Conservation (phyloP, 1,284 basidiomycete species). For the Ceratobasidium sp. region DNA sequence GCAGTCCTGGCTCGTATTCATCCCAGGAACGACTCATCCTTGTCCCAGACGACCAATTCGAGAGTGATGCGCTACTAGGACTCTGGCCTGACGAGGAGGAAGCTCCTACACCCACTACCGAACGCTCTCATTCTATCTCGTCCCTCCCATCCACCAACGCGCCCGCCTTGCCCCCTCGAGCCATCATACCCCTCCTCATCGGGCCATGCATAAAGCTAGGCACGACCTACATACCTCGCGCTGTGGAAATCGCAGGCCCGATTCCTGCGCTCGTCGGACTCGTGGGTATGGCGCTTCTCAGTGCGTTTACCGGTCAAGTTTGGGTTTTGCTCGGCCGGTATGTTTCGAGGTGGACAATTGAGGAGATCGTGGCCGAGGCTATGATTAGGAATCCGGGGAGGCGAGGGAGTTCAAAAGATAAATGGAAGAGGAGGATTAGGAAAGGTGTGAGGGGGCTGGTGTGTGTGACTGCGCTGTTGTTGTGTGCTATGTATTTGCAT, state of each 20-base stretch:
- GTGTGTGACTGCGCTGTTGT: constrained; percentile 23
- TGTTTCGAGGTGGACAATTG: constrained; percentile 38
- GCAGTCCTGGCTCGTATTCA: constrained; percentile 33
- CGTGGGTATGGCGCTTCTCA: constrained; percentile 29
- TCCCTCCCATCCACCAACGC: constrained; percentile 5
- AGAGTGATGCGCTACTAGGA: constrained; percentile 30
- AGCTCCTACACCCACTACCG: neutral
- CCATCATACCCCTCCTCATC: constrained; percentile 23
- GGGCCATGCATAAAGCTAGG: constrained; percentile 32
- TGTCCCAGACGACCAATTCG: constrained; percentile 36
- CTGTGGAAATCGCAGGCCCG: constrained; percentile 32
- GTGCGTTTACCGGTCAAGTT: constrained; percentile 37
- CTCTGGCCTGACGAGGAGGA: constrained; percentile 38
- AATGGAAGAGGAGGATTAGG: constrained; percentile 31
- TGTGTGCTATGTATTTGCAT: constrained; percentile 36
- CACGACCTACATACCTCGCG: constrained; percentile 38
- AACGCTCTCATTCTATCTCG: constrained; percentile 13
- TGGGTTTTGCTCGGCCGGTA: constrained; percentile 38
- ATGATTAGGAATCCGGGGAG: constrained; percentile 33
- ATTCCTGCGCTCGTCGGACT: constrained; percentile 36
- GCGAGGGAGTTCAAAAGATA: constrained; percentile 33
- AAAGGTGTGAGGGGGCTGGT: constrained; percentile 11
- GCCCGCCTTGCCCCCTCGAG: constrained; percentile 19
- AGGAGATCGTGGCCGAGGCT: constrained; percentile 40
- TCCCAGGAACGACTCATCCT: constrained; percentile 35